phyloP scores from a whole-genome alignment of 2,329 filamentous ascomycete species.

The Monilinia aucupariae region DNA sequence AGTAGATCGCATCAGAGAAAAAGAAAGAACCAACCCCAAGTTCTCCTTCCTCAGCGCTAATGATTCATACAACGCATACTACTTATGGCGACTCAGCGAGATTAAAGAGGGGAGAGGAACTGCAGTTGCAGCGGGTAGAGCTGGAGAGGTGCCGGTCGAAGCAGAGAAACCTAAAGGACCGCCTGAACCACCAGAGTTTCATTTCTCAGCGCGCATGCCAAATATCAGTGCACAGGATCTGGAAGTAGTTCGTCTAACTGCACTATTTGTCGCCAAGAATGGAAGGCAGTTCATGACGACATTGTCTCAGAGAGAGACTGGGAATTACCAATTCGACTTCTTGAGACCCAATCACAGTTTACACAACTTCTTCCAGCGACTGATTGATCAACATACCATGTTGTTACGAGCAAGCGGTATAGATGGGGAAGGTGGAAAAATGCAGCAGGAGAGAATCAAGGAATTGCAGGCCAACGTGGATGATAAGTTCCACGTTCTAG shows the following conservation, averaged over 20 bases:
- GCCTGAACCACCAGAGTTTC: constrained; percentile 76
- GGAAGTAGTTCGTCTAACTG: constrained; percentile 68
- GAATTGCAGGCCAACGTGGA: constrained; percentile 69
- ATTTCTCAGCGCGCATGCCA: constrained; percentile 94
- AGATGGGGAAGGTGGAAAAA: constrained; percentile 56
- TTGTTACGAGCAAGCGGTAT: constrained; percentile 64
- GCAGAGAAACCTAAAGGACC: constrained; percentile 73
- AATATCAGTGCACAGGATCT: constrained; percentile 94
- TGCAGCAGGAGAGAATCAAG: constrained; percentile 65
- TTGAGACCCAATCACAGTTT: constrained; percentile 91
- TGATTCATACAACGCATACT: constrained; percentile 84
- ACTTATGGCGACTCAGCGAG: constrained; percentile 84
- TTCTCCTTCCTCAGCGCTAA: constrained; percentile 78
- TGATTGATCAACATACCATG: constrained; percentile 89
- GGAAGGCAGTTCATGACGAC: constrained; percentile 88
- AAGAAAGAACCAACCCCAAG: constrained; percentile 78
- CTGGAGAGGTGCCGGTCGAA: constrained; percentile 53
- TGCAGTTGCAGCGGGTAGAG: constrained; percentile 68
- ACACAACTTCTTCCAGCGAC: constrained; percentile 88
- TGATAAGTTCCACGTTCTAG: constrained; percentile 75
- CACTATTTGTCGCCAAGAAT: constrained; percentile 87
- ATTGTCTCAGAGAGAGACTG: constrained; percentile 78
- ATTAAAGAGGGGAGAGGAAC: constrained; percentile 80
- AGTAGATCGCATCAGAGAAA: constrained; percentile 75
- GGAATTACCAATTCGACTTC: constrained; percentile 95